Base-by-base conservation (phyloP, 495 filamentous ascomycete species). In the Monascus purpureus region DNA sequence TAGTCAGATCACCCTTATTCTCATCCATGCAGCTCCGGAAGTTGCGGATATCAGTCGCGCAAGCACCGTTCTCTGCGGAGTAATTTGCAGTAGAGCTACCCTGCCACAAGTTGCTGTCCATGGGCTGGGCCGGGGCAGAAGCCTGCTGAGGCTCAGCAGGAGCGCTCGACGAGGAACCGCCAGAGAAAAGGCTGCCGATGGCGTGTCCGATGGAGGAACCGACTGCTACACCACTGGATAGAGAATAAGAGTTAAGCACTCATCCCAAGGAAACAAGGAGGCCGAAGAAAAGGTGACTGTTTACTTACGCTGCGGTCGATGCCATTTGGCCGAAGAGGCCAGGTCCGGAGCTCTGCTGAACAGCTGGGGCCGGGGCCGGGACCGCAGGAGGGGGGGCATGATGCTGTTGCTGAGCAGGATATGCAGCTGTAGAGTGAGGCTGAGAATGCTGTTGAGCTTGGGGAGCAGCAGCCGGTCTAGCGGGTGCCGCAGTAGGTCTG, bases 11-110 rank as follows among this genome's bases (percentile, higher is more conserved):
- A 35, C 92, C 92, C 46, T 73, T 57, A 56, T 97, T 79, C 45
- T 97, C 78, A 50, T 95, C 85, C 73, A 97, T 74, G 71, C 90
- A 97, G 61, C 78, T 75, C 40, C 84, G 84, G 73, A 97, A 94
- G 58, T 68, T 69, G 56, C 73, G 75, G 17, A 84, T 78, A 43
- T 92, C 86, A 9, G 63, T 69, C 34, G 75, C 72, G 60, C 90
- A 97, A 62, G 77, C 65, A 9, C 52, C 59, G 41, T 49, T 41
- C 44, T 67, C 58, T 52, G 55, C 63, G 29, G 56, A 45, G 36
- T 45, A 47, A 40, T 58, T 50, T 29, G 49, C 68, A 49, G 68
- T 65, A n/a, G n/a, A n/a, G 53, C 65, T 70, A 56, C 61, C 63
- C 48, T 69, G 59, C 53, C 65, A 69, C 28, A 66, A 49, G 16